Conservation (phyloP, 176 grass and related monocot species). For the Cenchrus purpureus region DNA sequence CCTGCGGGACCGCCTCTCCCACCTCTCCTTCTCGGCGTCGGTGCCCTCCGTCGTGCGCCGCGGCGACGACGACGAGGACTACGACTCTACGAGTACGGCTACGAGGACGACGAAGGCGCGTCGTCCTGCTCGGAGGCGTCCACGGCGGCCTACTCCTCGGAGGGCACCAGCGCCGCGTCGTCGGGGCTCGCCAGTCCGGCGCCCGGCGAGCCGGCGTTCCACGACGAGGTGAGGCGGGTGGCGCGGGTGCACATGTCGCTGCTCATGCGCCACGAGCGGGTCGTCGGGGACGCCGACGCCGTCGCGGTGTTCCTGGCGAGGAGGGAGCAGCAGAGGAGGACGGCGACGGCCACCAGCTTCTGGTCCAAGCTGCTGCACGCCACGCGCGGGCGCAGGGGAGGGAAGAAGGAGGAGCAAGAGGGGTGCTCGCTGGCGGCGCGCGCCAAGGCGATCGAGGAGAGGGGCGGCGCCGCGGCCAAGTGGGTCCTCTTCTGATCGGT, state of each 20-base stretch:
- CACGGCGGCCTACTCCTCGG: slow-evolving; percentile 43
- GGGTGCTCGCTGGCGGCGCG: slow-evolving; percentile 49
- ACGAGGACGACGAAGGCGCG: not conserved
- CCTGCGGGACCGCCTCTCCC: slow-evolving; percentile 74
- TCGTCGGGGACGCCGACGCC: slow-evolving; percentile 45
- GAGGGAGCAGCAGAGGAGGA: slow-evolving; percentile 34
- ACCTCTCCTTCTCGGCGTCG: slow-evolving; percentile 41
- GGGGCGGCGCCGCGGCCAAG: slow-evolving; percentile 48
- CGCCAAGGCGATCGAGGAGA: slow-evolving; percentile 59
- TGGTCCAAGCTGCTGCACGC: slow-evolving; percentile 77
- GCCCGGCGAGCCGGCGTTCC: slow-evolving; percentile 30
- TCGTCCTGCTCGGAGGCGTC: slow-evolving; percentile 51
- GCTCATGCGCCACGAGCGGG: slow-evolving; percentile 54
- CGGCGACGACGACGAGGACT: slow-evolving; percentile 6
- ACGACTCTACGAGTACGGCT: too few relatives aligned
- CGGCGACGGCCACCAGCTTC: slow-evolving; percentile 34
- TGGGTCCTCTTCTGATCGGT: slow-evolving; percentile 56
- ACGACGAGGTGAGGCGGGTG: slow-evolving; percentile 37
- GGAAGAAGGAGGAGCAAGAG: slow-evolving; percentile 40
- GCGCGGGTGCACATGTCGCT: slow-evolving; percentile 39
- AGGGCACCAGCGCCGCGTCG: slow-evolving; percentile 14
- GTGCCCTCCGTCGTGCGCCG: slow-evolving; percentile 49
- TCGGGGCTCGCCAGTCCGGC: slow-evolving; percentile 33
- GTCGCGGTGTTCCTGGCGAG: slow-evolving; percentile 35
- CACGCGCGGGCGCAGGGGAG: not conserved